A percentile compares a stretch with the other conserved stretches of the same genome.
phyloP scores from a whole-genome alignment of 2,329 filamentous ascomycete species.

The Hypoxylon sp. region DNA sequence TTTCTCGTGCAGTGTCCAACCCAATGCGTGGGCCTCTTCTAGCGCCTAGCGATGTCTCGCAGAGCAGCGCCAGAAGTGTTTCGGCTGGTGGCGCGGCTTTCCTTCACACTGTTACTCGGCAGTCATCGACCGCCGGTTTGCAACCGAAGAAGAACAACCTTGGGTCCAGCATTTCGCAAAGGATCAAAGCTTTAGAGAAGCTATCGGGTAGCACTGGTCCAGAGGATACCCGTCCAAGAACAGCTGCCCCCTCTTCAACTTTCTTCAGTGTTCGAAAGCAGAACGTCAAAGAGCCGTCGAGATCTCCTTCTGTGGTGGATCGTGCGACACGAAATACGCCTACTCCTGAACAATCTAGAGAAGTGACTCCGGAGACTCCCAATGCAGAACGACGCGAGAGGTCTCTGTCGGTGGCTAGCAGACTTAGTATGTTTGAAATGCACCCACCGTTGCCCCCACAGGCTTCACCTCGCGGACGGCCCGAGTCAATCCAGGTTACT shows the following conservation, averaged over 20 bases:
- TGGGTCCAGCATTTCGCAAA: slow-evolving; percentile 91
- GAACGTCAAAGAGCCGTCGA: slow-evolving; percentile 53
- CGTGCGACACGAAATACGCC: slow-evolving; percentile 52
- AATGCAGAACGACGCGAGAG: slow-evolving; percentile 58
- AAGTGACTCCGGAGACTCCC: slow-evolving; percentile 45
- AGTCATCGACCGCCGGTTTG: slow-evolving; percentile 65
- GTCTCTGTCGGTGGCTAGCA: slow-evolving; percentile 69
- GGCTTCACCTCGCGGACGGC: slow-evolving; percentile 62
- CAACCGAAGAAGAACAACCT: slow-evolving; percentile 83
- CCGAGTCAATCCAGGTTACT: slow-evolving; percentile 89
- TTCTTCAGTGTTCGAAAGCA: slow-evolving; percentile 63
- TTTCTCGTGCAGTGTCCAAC: slow-evolving; percentile 66
- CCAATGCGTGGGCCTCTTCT: slow-evolving; percentile 63
- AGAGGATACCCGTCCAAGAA: slow-evolving; percentile 50
- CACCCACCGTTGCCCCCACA: slow-evolving; percentile 51
- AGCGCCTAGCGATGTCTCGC: slow-evolving; percentile 62
- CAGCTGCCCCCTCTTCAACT: slow-evolving; percentile 57
- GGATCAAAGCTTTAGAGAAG: slow-evolving; percentile 93
- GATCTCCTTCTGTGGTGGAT: slow-evolving; percentile 57
- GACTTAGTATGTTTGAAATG: slow-evolving; percentile 69
- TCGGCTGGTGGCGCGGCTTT: slow-evolving; percentile 71
- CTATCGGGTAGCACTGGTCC: slow-evolving; percentile 66
- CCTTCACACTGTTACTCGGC: slow-evolving; percentile 68
- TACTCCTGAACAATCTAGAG: slow-evolving; percentile 50
- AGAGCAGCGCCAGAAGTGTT: slow-evolving; percentile 66